Conservation (phyloP, 1,284 basidiomycete species). For the Ceratobasidium theobromae region DNA sequence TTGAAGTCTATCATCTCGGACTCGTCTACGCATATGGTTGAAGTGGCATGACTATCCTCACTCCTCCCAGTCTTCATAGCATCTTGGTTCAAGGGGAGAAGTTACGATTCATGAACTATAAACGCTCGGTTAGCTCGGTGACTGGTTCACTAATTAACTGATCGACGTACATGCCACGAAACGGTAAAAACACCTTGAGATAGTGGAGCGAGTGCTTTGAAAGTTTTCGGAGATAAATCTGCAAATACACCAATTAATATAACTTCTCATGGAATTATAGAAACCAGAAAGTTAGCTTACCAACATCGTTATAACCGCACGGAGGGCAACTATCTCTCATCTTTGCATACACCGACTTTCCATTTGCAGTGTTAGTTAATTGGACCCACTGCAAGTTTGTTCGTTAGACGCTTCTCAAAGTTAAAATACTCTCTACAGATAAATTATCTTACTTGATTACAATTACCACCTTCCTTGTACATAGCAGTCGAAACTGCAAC, state of each 20-base stretch:
- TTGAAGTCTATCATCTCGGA: background rate
- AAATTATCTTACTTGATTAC: conserved; percentile 9
- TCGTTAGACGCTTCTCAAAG: background rate
- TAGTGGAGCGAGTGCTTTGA: conserved; percentile 16
- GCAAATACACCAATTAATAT: background rate
- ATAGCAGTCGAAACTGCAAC: conserved; percentile 15
- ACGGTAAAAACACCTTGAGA: background rate
- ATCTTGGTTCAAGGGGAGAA: conserved; percentile 10
- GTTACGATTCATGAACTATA: conserved; percentile 17
- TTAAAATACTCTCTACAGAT: too few species aligned
- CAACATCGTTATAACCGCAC: conserved; percentile 15
- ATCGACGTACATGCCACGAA: conserved; percentile 18
- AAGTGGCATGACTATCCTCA: background rate
- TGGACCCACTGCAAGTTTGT: background rate
- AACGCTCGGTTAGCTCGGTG: background rate
- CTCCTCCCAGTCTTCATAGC: background rate
- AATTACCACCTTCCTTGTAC: conserved; percentile 5
- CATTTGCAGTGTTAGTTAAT: conserved; percentile 2
- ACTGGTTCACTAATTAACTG: background rate
- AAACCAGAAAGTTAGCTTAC: too few species aligned
- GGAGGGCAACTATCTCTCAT: conserved; percentile 18
- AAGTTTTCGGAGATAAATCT: conserved; percentile 15
- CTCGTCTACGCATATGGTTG: background rate
- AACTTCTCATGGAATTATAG: too few species aligned
- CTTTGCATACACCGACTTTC: conserved; percentile 11